Conservation (phyloP, 2,329 filamentous ascomycete species). For the Phaeosphaeria sp. region DNA sequence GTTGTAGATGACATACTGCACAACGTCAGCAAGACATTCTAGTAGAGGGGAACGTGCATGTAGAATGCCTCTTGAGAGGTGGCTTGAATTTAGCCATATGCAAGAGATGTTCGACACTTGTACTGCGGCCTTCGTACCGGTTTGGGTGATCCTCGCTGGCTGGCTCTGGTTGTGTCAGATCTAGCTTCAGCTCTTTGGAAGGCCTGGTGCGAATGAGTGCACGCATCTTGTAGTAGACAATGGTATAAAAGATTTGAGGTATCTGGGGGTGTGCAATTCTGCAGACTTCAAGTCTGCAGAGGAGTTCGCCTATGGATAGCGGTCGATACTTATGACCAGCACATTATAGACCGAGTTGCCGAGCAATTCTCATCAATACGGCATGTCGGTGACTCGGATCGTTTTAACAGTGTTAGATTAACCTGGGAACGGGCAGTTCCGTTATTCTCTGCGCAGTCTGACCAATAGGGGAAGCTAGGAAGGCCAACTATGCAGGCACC, state of each 20-base stretch:
- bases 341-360: not conserved
- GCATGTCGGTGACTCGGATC: not conserved
- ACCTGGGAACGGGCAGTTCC: not conserved
- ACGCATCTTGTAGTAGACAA: slow-evolving; percentile 14
- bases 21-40: too few relatives aligned
- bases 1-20: too few relatives aligned
- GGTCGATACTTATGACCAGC: not conserved
- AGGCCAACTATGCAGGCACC: not conserved
- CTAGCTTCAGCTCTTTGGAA: slow-evolving; percentile 20
- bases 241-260: not conserved
- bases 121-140: too few relatives aligned
- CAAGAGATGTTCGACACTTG: too few relatives aligned
- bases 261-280: too few relatives aligned
- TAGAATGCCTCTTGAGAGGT: too few relatives aligned
- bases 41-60: too few relatives aligned
- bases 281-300: too few relatives aligned
- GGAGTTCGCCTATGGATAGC: too few relatives aligned
- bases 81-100: too few relatives aligned
- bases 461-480: not conserved
- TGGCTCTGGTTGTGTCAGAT: slow-evolving; percentile 22
- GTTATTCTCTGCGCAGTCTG: not conserved
- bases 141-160: too few relatives aligned
- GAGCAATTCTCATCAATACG: not conserved
- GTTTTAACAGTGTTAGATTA: not conserved
- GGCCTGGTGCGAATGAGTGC: slow-evolving; percentile 24